Evolutionary conservation across 352 stramenopile genomes (phyloP).

Genomic region (Globisporangium irregulare): DNA sequence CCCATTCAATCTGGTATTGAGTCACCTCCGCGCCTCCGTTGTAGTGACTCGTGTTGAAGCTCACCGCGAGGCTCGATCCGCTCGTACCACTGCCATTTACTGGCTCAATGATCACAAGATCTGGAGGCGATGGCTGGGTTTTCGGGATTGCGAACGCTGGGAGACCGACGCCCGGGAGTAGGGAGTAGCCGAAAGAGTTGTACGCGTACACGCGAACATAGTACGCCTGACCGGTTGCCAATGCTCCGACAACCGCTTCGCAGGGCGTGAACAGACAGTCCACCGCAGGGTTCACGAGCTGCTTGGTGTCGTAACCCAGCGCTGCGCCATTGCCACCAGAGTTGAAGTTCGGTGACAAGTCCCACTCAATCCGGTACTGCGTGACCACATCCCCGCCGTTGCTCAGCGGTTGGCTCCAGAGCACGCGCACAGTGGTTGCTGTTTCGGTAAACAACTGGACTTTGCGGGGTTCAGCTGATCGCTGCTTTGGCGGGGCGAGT

Average conservation of each 20-base stretch:
- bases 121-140: slow-evolving; percentile 69
- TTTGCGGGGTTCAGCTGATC: slow-evolving; percentile 76
- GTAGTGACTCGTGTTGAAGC: slow-evolving; percentile 75
- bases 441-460: slow-evolving; percentile 74
- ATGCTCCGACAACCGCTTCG: slow-evolving; percentile 74
- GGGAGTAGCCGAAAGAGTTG: slow-evolving; percentile 91
- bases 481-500: slow-evolving; percentile 81
- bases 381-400: slow-evolving; percentile 91
- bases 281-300: slow-evolving; percentile 56
- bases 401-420: slow-evolving; percentile 87
- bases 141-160: slow-evolving; percentile 72
- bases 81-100: slow-evolving; percentile 14
- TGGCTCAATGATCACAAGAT: slow-evolving; percentile 40
- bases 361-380: slow-evolving; percentile 96
- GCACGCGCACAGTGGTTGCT: slow-evolving; percentile 74
- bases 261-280: slow-evolving; percentile 82
- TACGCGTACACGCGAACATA: slow-evolving; percentile 91
- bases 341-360: slow-evolving; percentile 80
- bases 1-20: slow-evolving; percentile 93
- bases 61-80: slow-evolving; percentile 59
- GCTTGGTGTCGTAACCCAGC: slow-evolving; percentile 74
- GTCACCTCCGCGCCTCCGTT: slow-evolving; percentile 81
- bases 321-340: slow-evolving; percentile 66
- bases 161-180: slow-evolving; percentile 51
- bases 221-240: slow-evolving; percentile 81